Percentiles rank a stretch among this genome's conserved stretches.
Evolutionary conservation across 495 filamentous ascomycete genomes (phyloP).

Genomic region (Tuber indicum): DNA sequence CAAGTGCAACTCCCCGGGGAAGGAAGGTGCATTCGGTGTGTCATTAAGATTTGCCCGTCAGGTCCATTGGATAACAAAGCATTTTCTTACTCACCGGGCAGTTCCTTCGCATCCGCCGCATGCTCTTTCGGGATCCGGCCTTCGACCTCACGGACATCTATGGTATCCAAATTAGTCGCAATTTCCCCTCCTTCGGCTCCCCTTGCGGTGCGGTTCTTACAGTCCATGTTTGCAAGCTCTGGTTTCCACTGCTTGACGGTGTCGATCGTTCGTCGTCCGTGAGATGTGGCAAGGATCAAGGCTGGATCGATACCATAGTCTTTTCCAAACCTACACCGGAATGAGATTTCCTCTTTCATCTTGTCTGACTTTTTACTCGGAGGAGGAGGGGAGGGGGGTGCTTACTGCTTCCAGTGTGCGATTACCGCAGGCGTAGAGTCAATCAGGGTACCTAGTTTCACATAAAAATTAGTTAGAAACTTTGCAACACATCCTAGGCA

Average conservation of each 20-base stretch:
- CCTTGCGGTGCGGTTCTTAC: constrained; percentile 11
- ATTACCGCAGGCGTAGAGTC: constrained; percentile 76
- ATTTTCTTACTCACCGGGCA: constrained; percentile 48
- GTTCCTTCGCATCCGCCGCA: constrained; percentile 71
- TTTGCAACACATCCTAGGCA: background rate
- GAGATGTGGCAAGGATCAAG: constrained; percentile 77
- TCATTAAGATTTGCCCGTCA: background rate
- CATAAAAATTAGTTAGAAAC: background rate
- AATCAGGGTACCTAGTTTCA: constrained; percentile 55
- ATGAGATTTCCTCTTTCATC: background rate
- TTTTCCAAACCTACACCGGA: constrained; percentile 59
- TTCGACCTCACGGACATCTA: constrained; percentile 76
- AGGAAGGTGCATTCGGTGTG: background rate
- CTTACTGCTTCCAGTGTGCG: constrained; percentile 84
- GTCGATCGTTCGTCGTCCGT: constrained; percentile 82
- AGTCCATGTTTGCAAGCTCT: constrained; percentile 72
- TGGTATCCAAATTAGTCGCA: background rate
- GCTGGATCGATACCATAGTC: constrained; percentile 77
- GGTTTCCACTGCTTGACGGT: constrained; percentile 42
- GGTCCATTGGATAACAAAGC: background rate
- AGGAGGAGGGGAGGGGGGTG: constrained; percentile 13
- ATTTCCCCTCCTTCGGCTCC: background rate
- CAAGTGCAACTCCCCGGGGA: constrained; percentile 12
- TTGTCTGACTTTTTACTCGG: constrained; percentile 5
- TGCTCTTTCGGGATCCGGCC: constrained; percentile 66